These are phyloP conservation scores for Dimargaris verticillata DNA, from an alignment of 192 early-diverging fungal genomes.

Conservation along the genomic window DNA sequence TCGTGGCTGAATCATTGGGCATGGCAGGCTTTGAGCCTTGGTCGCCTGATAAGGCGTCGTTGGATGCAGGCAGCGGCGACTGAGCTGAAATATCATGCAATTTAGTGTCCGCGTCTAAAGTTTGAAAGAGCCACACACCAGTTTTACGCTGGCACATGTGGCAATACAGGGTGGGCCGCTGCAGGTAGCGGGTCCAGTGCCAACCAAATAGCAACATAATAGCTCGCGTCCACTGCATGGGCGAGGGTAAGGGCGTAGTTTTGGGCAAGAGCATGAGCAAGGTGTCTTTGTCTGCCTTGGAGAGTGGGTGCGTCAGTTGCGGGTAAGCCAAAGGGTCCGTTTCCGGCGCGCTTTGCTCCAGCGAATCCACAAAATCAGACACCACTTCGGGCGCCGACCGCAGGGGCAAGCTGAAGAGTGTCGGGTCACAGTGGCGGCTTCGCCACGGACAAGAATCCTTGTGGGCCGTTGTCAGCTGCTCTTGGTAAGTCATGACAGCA, in stretches of 20 bases:
- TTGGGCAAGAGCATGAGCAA: conserved; percentile 2
- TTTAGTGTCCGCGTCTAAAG: neutral
- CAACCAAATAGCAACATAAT: conserved; percentile 25
- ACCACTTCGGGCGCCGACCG: conserved; percentile 12
- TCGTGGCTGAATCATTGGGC: neutral
- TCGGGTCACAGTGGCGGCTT: conserved; percentile 16
- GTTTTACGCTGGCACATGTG: conserved; percentile 22
- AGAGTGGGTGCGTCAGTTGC: conserved; percentile 17
- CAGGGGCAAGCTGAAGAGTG: conserved; percentile 20
- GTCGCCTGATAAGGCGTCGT: neutral
- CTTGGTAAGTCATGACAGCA: conserved; percentile 14
- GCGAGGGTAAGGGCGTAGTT: neutral
- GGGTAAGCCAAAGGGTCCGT: conserved; percentile 13
- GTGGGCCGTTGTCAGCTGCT: conserved; percentile 28
- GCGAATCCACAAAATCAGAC: neutral
- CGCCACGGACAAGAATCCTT: conserved; percentile 21
- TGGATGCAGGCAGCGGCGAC: neutral
- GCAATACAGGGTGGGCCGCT: conserved; percentile 20
- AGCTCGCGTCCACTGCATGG: neutral
- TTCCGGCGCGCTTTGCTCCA: neutral
- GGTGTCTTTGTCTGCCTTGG: conserved; percentile 13
- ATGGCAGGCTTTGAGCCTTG: neutral
- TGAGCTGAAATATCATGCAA: neutral
- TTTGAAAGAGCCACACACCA: conserved; percentile 23
- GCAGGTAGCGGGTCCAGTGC: conserved; percentile 15